These are phyloP conservation scores for Litchi chinensis DNA, from an alignment of 345 rosid species.

Conservation along the genomic window DNA sequence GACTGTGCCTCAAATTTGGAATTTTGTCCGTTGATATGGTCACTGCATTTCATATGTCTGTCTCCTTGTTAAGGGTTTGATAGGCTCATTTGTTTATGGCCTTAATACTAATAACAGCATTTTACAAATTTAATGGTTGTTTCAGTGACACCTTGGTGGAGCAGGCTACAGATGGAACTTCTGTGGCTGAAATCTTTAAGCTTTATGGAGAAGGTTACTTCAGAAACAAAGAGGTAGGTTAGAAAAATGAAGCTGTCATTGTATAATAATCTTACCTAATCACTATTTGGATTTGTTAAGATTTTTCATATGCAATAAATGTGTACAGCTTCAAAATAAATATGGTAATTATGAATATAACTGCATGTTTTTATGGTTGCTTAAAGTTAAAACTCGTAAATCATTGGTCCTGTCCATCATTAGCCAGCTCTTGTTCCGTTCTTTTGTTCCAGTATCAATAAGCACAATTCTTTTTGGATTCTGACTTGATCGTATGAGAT, in stretches of 20 bases:
- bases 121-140: slow-evolving; percentile 19
- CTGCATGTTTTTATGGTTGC: too few relatives aligned
- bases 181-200: slow-evolving; percentile 86
- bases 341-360: too few relatives aligned
- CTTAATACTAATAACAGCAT: slow-evolving; percentile 8
- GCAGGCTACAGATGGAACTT: slow-evolving; percentile 55
- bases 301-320: too few relatives aligned
- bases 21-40: slow-evolving; percentile 15
- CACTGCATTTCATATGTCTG: background rate
- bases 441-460: too few relatives aligned
- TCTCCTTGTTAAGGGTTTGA: slow-evolving; percentile 7
- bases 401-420: too few relatives aligned
- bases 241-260: background rate
- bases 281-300: background rate
- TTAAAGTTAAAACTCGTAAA: too few relatives aligned
- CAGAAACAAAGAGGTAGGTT: slow-evolving; percentile 84
- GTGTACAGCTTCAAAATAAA: too few relatives aligned
- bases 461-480: too few relatives aligned
- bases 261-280: background rate
- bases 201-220: slow-evolving; percentile 80
- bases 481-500: too few relatives aligned
- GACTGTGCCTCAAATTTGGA: background rate
- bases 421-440: too few relatives aligned
- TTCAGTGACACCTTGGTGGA: slow-evolving; percentile 77
- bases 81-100: background rate